A percentile compares a stretch with the other conserved stretches of the same genome.
Evolutionary conservation across 1,284 basidiomycete species (phyloP).

Genomic region (Golubevia sp.): DNA sequence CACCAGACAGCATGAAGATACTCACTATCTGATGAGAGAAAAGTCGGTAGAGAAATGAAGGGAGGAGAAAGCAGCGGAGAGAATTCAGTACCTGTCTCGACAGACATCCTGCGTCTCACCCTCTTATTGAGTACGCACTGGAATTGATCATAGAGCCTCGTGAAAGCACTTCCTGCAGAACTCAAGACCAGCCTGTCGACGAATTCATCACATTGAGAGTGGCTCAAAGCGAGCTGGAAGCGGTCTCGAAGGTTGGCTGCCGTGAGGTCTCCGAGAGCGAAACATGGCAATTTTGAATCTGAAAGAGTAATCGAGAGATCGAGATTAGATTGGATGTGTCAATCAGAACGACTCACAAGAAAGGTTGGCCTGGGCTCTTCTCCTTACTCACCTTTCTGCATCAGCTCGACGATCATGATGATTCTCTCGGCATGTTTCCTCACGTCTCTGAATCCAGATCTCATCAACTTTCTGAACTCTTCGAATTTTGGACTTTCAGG

Average conservation of each 20-base stretch:
- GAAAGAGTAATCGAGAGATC: conserved; percentile 13
- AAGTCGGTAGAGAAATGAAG: background rate
- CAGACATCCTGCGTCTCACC: background rate
- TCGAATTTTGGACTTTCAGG: conserved; percentile 75
- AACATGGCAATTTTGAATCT: conserved; percentile 94
- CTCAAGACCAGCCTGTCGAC: conserved; percentile 80
- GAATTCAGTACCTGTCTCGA: background rate
- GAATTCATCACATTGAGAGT: conserved; percentile 83
- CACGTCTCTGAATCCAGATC: conserved; percentile 88
- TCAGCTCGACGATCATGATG: conserved; percentile 91
- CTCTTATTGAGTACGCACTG: conserved; percentile 17
- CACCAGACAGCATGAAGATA: too few relatives aligned
- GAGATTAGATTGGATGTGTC: background rate
- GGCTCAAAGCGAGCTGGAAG: conserved; percentile 88
- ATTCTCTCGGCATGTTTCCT: conserved; percentile 96
- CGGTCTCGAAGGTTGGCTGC: conserved; percentile 82
- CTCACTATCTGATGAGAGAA: too few relatives aligned
- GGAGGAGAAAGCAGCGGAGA: background rate
- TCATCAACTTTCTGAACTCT: conserved; percentile 86
- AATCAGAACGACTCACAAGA: background rate
- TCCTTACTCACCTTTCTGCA: conserved; percentile 78
- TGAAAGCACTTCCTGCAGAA: conserved; percentile 53
- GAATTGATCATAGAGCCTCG: conserved; percentile 56
- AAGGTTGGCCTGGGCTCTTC: background rate
- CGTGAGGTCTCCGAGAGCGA: conserved; percentile 87